Evolutionary conservation across 805 yeast species (phyloP), one percentile per base, ranked within the genome.

Genomic region (Wickerhamomyces alni): DNA sequence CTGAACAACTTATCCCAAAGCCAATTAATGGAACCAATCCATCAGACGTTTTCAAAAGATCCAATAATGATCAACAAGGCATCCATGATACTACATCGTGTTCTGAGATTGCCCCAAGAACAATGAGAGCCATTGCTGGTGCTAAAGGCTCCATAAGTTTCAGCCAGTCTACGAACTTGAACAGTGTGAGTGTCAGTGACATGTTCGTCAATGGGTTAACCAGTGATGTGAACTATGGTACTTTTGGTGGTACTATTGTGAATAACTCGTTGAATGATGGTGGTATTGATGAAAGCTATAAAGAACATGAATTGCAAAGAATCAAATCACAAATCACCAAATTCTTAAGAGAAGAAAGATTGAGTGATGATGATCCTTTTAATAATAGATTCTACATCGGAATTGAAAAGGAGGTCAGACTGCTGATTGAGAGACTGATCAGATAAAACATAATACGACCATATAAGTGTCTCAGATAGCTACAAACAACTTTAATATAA

Each of bases 31-130:
- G 43, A 0, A 35, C 43, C 19, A 35, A 51, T 15, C 37, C 51
- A 13, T 12, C 34, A 6, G 45, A 33, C 24, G 26, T 48, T 8
- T 48, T 46, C 28, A 43, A 45, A 38, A 36, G 36, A 12, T 27
- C 35, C 16, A 16, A 42, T 13, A 5, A 13, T 5, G 33, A 36
- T 25, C 26, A 39, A 40, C 40, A 41, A 31, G 31, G 35, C n/a
- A 30, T 43, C 5, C 33, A 41, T 13, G 48, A 47, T 21, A 55
- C 62, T 3, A 52, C 59, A 2, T 54, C 59, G 9, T 58, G 62
- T 40, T 51, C 62, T 2, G 61, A 57, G 42, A 54, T 58, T 29
- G 61, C 62, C 1, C 62, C 63, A 42, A 46, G 62, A 38, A 52
- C 61, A 21, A 54, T 55, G 50, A 46, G 58, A 31, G 55, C 60